Conservation (phyloP, 129 eudicot species). For the Escallonia rubra region DNA sequence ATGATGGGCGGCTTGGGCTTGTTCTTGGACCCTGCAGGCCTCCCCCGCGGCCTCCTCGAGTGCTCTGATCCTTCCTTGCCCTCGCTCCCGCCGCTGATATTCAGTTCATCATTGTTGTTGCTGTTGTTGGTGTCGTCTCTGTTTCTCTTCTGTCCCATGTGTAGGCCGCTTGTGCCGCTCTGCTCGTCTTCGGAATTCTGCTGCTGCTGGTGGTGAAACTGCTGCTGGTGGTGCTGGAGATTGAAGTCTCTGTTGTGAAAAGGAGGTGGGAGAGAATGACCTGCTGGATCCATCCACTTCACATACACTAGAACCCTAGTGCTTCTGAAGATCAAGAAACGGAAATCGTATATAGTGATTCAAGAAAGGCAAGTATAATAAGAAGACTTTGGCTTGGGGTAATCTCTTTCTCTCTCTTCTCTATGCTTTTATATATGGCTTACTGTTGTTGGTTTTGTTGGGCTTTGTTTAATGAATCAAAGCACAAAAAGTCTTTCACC, state of each 20-base stretch:
- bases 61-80: conserved; percentile 41
- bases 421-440: background rate
- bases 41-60: conserved; percentile 57
- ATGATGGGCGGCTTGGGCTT: conserved; percentile 71
- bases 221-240: conserved; percentile 42
- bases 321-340: background rate
- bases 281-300: conserved; percentile 53
- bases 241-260: conserved; percentile 71
- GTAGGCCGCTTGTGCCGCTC: conserved; percentile 50
- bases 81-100: conserved; percentile 26
- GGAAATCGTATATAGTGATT: background rate
- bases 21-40: conserved; percentile 76
- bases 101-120: conserved; percentile 13
- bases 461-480: conserved; percentile 12
- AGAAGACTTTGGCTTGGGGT: conserved; percentile 11
- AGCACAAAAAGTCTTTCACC: background rate
- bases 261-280: conserved; percentile 69
- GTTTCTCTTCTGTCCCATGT: conserved; percentile 48
- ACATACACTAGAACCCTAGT: too few relatives aligned
- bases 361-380: background rate
- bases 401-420: conserved; percentile 6
- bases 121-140: conserved; percentile 41
- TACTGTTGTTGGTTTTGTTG: conserved; percentile 12
- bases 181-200: conserved; percentile 72
- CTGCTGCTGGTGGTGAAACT: conserved; percentile 45